A percentile compares a stretch with the other conserved stretches of the same genome.
These are phyloP conservation scores for Dactylellina leptospora DNA, from an alignment of 2,329 filamentous ascomycete species.

Conservation along the genomic window DNA sequence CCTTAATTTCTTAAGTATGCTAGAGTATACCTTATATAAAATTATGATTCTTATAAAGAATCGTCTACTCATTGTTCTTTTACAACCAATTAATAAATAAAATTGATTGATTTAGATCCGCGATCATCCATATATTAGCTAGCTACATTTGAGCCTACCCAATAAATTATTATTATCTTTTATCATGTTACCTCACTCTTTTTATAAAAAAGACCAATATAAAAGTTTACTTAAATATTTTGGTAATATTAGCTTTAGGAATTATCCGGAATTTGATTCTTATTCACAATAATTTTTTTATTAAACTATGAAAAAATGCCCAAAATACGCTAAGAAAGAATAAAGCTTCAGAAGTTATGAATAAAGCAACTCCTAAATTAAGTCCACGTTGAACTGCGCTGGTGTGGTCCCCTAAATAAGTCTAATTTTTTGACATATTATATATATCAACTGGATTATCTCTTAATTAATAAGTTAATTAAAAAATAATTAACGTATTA, in stretches of 20 bases:
- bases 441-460: slow-evolving; percentile 1
- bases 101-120: slow-evolving; percentile 46
- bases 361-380: slow-evolving; percentile 58
- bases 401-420: slow-evolving; percentile 57
- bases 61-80: slow-evolving; percentile 31
- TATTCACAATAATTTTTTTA: slow-evolving; percentile 51
- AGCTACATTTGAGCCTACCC: no score
- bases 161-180: slow-evolving; percentile 3
- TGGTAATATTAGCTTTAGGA: slow-evolving; percentile 39
- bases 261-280: slow-evolving; percentile 38
- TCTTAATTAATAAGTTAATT: slow-evolving; percentile 20
- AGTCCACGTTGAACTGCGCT: slow-evolving; percentile 57
- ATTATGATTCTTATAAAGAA: slow-evolving; percentile 50
- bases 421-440: slow-evolving; percentile 13
- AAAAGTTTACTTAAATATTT: slow-evolving; percentile 53
- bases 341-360: slow-evolving; percentile 58
- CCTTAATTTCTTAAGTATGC: slow-evolving; percentile 9
- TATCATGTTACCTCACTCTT: slow-evolving; percentile 52
- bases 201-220: slow-evolving; percentile 52
- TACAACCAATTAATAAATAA: slow-evolving; percentile 36
- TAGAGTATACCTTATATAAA: slow-evolving; percentile 30
- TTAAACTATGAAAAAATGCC: slow-evolving; percentile 58
- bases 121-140: slow-evolving; percentile 4
- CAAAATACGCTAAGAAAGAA: slow-evolving; percentile 58
- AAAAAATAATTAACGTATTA: slow-evolving; percentile 18